Evolutionary conservation across 441 rosid species (phyloP).

Genomic region (Adansonia rubrostipa): DNA sequence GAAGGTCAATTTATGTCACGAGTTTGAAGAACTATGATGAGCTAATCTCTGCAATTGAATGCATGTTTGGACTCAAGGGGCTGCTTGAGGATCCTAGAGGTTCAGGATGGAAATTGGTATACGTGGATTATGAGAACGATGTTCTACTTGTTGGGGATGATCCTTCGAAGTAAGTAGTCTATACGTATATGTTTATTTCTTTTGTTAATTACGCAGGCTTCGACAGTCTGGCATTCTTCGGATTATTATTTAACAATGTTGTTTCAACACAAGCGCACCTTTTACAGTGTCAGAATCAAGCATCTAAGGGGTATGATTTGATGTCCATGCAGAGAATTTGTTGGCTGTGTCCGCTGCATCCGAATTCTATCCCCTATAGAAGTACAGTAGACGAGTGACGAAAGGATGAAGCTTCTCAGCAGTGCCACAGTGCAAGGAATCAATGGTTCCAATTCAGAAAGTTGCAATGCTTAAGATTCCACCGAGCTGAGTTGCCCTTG

Average conservation of each 20-base stretch:
- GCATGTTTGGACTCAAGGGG: constrained; percentile 95
- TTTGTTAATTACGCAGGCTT: not conserved
- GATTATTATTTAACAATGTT: not conserved
- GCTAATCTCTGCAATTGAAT: constrained; percentile 78
- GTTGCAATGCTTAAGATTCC: constrained; percentile 24
- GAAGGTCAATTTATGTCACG: constrained; percentile 93
- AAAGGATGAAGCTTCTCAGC: constrained; percentile 93
- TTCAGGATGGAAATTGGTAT: constrained; percentile 93
- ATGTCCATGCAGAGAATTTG: constrained; percentile 70
- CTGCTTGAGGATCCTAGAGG: constrained; percentile 77
- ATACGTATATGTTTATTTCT: not conserved
- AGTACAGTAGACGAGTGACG: constrained; percentile 99
- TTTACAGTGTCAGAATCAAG: not conserved
- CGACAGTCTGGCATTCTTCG: not conserved
- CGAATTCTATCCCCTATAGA: constrained; percentile 94
- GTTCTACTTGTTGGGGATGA: constrained; percentile 97
- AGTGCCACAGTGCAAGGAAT: constrained; percentile 63
- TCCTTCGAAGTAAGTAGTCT: constrained; percentile 91
- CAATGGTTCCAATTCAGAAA: constrained; percentile 42
- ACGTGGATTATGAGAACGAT: constrained; percentile 94
- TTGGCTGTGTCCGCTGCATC: constrained; percentile 95
- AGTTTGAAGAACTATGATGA: constrained; percentile 82
- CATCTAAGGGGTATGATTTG: constrained; percentile 18
- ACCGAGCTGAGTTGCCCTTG: not conserved
- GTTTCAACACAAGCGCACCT: not conserved